Evolutionary conservation across 805 yeast genomes (phyloP), one percentile per base, ranked within the genome.

Genomic region (Cephaloascus albidus): DNA sequence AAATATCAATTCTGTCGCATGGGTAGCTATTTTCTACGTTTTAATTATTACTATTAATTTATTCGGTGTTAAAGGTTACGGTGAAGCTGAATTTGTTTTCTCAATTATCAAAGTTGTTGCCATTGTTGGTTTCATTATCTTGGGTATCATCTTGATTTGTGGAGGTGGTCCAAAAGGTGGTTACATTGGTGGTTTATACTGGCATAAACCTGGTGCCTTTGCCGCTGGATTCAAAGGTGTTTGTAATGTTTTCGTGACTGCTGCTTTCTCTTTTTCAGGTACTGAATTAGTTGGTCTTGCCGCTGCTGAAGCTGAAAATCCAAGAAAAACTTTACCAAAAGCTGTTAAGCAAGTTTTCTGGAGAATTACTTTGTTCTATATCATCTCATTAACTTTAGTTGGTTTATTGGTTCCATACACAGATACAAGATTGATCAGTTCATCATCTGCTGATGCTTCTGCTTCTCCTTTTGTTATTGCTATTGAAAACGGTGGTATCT

Each of bases 291-390:
- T 75, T 32, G 85, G 87, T 38, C 66, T 84, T 33, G 83, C 88
- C 10, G 84, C 89, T 26, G 89, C 89, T 6, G 94, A 85, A 57
- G 69, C 86, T 18, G 71, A 60, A 28, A 74, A 82, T 55, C 90
- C 93, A 36, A 65, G 81, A 48, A 67, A 65, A 40, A 60, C 83
- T 2, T 69, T 83, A 40, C 93, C 90, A 30, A 69, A 71, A 38
- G 89, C 90, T 34, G 76, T 81, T 43, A 84, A 83, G 58, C 89
- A 85, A 61, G 86, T 83, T 3, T 82, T 85, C 61, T 84, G 90
- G 89, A 72, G 93, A 61, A 79, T 85, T 41, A 62, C 79, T 14
- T 57, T 82, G 47, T 84, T 85, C 54, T 85, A 85, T 62, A 67
- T 85, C 55, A 44, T 72, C 61, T 54, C 78, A 61, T 41, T 65